A percentile compares a stretch with the other conserved stretches of the same genome.
phyloP scores from a whole-genome alignment of 352 stramenopile species.

The Phytophthora constricta region DNA sequence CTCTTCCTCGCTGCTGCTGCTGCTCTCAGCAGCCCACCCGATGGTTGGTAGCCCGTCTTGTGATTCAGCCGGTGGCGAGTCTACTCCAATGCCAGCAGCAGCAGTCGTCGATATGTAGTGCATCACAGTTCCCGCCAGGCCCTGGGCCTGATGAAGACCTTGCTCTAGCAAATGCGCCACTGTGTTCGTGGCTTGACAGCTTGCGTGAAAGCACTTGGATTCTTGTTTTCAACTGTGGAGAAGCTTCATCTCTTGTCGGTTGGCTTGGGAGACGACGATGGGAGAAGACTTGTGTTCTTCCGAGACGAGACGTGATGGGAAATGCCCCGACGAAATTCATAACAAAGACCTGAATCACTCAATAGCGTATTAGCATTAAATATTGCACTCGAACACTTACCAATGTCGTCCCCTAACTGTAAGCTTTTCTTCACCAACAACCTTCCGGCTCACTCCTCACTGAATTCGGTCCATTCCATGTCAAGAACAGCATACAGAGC shows the following conservation, averaged over 20 bases:
- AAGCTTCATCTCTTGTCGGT: background rate
- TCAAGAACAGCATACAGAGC: conserved; percentile 95
- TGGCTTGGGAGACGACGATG: background rate
- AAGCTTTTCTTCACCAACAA: background rate
- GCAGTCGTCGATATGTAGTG: conserved; percentile 26
- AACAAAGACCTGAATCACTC: conserved; percentile 3
- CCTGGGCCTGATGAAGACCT: conserved; percentile 5
- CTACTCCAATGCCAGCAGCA: conserved; percentile 23
- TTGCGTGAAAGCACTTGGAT: background rate
- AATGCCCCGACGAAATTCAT: conserved; percentile 5
- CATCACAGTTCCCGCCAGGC: conserved; percentile 11
- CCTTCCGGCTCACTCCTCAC: conserved; percentile 54
- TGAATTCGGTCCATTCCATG: conserved; percentile 97
- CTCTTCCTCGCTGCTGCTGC: conserved; percentile 6
- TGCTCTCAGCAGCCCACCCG: no score
- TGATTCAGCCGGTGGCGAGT: conserved; percentile 3
- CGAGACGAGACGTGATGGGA: conserved; percentile 14
- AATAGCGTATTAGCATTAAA: conserved; percentile 28
- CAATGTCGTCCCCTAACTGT: background rate
- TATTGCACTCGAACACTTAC: conserved; percentile 25
- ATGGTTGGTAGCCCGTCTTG: background rate
- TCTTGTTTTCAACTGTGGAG: conserved; percentile 15
- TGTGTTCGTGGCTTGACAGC: conserved; percentile 4
- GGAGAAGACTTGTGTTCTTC: background rate
- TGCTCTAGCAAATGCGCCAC: conserved; percentile 11